These are phyloP conservation scores for Nigrospora oryzae DNA, from an alignment of 2,329 filamentous ascomycete species.

Conservation along the genomic window DNA sequence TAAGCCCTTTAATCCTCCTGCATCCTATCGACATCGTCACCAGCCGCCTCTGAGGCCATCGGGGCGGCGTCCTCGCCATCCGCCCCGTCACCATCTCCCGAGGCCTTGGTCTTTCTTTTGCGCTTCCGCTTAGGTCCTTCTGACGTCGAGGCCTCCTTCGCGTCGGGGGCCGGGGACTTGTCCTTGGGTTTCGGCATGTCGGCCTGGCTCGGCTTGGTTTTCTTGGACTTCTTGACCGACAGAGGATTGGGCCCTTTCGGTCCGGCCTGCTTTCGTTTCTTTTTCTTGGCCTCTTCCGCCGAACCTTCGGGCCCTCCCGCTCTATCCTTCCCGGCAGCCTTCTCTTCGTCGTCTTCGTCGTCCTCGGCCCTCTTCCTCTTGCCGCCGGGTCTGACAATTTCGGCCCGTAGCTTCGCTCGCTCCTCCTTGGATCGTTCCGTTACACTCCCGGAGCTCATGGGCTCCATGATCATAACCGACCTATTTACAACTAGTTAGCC, in stretches of 20 bases:
- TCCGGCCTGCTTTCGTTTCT: constrained; percentile 51
- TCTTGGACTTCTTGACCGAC: constrained; percentile 62
- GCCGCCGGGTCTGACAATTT: constrained; percentile 49
- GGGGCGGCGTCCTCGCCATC: constrained; percentile 1
- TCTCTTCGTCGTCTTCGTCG: constrained; percentile 16
- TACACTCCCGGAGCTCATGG: constrained; percentile 62
- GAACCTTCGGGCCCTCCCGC: constrained; percentile 3
- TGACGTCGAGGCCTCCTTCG: constrained; percentile 2
- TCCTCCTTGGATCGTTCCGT: constrained; percentile 60
- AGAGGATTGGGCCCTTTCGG: constrained; percentile 65
- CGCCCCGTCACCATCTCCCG: not conserved
- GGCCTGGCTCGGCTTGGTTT: constrained; percentile 19
- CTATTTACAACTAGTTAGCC: constrained; percentile 15
- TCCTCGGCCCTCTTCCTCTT: constrained; percentile 38
- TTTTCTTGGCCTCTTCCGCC: constrained; percentile 27
- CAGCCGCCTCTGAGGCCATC: not conserved
- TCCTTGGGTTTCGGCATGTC: constrained; percentile 12
- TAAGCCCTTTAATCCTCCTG: not conserved
- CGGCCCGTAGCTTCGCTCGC: constrained; percentile 64
- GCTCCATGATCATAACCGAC: constrained; percentile 72
- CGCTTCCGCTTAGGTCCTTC: constrained; percentile 25
- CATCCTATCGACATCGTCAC: no score
- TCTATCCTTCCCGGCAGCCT: constrained; percentile 14
- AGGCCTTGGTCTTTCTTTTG: constrained; percentile 23
- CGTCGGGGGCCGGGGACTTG: constrained; percentile 2